phyloP scores from a whole-genome alignment of 805 yeast species.

The Candida xyloterini region DNA sequence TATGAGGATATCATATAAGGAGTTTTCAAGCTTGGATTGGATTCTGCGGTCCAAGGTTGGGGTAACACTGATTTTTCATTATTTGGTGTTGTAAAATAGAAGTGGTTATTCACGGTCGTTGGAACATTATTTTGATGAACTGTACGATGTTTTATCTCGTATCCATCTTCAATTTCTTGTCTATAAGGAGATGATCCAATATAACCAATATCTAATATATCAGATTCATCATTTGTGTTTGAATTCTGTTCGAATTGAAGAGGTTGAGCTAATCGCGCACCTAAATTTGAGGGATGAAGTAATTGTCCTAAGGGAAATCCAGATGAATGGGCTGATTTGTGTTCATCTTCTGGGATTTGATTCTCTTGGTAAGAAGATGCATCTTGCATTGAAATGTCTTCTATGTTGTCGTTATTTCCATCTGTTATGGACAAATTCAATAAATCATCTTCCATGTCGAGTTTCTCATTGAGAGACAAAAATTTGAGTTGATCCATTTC shows the following conservation, averaged over 20 bases:
- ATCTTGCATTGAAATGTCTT: slow-evolving; percentile 22
- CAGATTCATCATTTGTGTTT: neutral
- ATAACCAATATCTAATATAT: slow-evolving; percentile 1
- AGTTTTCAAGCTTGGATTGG: slow-evolving; percentile 48
- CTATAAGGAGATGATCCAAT: slow-evolving; percentile 2
- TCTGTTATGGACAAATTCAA: slow-evolving; percentile 11
- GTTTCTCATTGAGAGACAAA: slow-evolving; percentile 12
- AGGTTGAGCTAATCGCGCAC: neutral
- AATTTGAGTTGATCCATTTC: slow-evolving; percentile 15
- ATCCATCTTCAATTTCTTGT: neutral
- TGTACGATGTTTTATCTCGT: neutral
- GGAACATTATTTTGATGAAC: neutral
- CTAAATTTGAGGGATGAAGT: neutral
- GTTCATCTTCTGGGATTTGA: neutral
- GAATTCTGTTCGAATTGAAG: neutral
- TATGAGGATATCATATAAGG: slow-evolving; percentile 62
- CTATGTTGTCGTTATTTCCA: neutral
- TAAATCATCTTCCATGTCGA: slow-evolving; percentile 13
- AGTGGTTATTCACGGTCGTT: slow-evolving; percentile 12
- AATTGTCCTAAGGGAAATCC: neutral
- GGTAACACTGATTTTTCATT: slow-evolving; percentile 37
- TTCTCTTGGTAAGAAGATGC: slow-evolving; percentile 5
- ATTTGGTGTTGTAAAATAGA: slow-evolving; percentile 5
- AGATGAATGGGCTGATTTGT: no score
- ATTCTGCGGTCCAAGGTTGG: slow-evolving; percentile 53